A percentile compares a stretch with the other conserved stretches of the same genome.
phyloP scores from a whole-genome alignment of 78 protist species.

The Bigelowiella natans region DNA sequence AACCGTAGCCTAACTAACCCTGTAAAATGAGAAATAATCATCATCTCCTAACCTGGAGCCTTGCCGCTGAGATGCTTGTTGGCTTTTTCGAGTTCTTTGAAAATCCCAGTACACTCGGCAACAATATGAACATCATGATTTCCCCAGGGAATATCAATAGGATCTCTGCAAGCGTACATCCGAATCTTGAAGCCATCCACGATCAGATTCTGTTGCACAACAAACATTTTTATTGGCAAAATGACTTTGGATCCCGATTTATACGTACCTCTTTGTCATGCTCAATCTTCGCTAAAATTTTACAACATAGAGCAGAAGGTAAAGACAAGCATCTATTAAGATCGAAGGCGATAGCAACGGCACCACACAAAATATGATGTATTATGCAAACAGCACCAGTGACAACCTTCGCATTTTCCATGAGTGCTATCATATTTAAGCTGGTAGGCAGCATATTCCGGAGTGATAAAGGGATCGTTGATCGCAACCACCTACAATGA shows the following conservation, averaged over 20 bases:
- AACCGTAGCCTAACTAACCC: no score
- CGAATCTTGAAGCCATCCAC: neutral
- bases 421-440: constrained; percentile 89
- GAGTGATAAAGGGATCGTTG: constrained; percentile 91
- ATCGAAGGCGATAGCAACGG: neutral
- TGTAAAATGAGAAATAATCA: no score
- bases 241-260: neutral
- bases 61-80: constrained; percentile 61
- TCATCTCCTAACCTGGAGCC: no score
- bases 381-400: constrained; percentile 43
- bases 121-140: constrained; percentile 33
- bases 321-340: neutral
- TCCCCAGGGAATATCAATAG: neutral
- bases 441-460: constrained; percentile 55
- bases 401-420: constrained; percentile 84
- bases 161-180: no score
- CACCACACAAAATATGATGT: no score
- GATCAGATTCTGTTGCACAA: neutral
- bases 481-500: constrained; percentile 67
- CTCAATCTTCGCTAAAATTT: no score
- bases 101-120: constrained; percentile 97
- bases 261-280: neutral
- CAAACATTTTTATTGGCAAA: neutral
- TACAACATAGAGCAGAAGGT: no score
- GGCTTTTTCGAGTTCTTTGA: constrained; percentile 70